Base-by-base conservation (phyloP, 495 filamentous ascomycete genomes). In the Melanomma pulvis-pyrius region DNA sequence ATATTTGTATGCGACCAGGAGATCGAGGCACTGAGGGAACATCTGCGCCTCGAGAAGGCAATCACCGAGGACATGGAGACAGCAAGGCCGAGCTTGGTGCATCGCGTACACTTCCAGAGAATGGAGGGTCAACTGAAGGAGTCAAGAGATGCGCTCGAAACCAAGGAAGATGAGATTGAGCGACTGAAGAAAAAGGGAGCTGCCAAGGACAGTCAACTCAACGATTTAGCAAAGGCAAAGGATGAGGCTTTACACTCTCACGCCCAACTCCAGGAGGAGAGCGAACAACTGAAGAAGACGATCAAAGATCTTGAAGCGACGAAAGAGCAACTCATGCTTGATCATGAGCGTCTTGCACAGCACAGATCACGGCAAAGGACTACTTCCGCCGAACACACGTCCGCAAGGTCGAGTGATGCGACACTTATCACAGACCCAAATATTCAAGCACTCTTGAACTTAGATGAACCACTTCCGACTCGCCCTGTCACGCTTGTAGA, bases 11-110 rank as follows among this genome's bases (percentile, higher is more conserved):
- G 17, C n/a, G 50, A 67, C n/a, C 49, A 61, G 26, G 64, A 67
- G 24, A 4, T 60, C 4, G 47, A 55, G 1, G 8, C 57, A 1
- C 41, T 67, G 25, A 28, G 22, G 17, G 64, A 61, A 26, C 48
- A 67, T n/a, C 49, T 67, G 8, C 50, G 41, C 28, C 39, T 67
- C 11, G 64, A 67, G 51, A 60, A 67, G 26, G 48, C 57, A 2
- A 67, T 67, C 50, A 67, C 54, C 51, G 50, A 53, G 15, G 64
- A 67, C 36, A 67, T 67, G 64, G 64, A 67, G 22, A 51, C 48
- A n/a, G 64, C 64, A 7, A 49, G 58, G n/a, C 64, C 64, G 13
- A 67, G 57, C 22, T 13, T 61, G 8, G 64, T 67, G 15, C 64
- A 67, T 44, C 49, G 64, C 13, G 64, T 58, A 17, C 64, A 67